Evolutionary conservation across 169 alveolate genomes (phyloP).

Genomic region (Blepharisma undulans): DNA sequence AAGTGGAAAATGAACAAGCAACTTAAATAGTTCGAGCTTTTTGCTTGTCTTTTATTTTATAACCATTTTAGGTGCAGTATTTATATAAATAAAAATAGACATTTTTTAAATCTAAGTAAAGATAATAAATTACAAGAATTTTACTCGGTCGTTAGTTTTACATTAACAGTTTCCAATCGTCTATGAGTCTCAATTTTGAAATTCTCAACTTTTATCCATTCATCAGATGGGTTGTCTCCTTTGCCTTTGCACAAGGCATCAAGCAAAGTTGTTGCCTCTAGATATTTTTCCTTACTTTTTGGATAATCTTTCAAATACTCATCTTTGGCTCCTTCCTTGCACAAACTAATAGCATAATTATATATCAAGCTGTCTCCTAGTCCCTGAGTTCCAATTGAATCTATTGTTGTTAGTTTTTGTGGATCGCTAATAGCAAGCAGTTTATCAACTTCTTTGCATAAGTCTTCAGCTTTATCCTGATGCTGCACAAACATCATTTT

Average conservation of each 20-base stretch:
- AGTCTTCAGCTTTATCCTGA: not conserved
- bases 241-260: constrained; percentile 10
- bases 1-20: not conserved
- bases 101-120: too few relatives aligned
- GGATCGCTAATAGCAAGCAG: not conserved
- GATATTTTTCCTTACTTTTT: not conserved
- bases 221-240: constrained; percentile 4
- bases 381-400: not conserved
- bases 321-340: constrained; percentile 34
- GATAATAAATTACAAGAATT: not conserved
- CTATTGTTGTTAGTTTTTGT: not conserved
- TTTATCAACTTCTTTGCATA: constrained; percentile 23
- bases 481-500: constrained; percentile 1
- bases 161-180: constrained; percentile 24
- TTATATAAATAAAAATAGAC: too few relatives aligned
- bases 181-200: constrained; percentile 13
- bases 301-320: constrained; percentile 23
- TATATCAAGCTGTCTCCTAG: constrained; percentile 36
- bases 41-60: not conserved
- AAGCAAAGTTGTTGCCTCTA: constrained; percentile 21
- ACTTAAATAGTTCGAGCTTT: not conserved
- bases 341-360: constrained; percentile 9
- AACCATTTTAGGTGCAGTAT: not conserved
- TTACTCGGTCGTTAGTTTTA: constrained; percentile 19
- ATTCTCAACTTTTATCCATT: constrained; percentile 16